Conservation (phyloP, 108 stramenopile genomes). For the Discostella stelligeroides region DNA sequence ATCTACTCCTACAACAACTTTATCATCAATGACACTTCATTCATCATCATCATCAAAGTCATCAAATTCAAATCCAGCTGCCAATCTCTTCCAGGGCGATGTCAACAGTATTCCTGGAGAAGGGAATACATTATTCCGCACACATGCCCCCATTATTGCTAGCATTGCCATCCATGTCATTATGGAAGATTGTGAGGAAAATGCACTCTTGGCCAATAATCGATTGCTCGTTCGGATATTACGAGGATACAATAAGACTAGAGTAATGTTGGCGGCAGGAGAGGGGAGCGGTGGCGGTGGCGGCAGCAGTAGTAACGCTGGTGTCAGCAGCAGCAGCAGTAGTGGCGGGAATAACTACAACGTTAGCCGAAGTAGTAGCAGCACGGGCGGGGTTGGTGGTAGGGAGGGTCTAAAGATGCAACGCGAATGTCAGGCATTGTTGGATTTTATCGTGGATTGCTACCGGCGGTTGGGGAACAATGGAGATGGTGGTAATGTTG, state of each 20-base stretch:
- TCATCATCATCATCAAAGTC: too few species aligned
- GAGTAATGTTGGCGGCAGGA: neutral
- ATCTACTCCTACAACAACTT: neutral
- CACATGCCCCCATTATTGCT: neutral
- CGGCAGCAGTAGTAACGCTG: neutral
- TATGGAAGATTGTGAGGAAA: conserved; percentile 4
- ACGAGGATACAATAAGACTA: conserved; percentile 2
- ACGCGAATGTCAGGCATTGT: conserved; percentile 23
- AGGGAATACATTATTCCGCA: neutral
- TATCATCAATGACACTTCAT: neutral
- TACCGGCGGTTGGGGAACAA: conserved; percentile 14
- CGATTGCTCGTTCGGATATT: conserved; percentile 9
- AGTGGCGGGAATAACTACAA: neutral
- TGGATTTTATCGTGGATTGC: conserved; percentile 28
- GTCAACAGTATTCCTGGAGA: neutral
- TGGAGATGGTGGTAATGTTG: conserved; percentile 3
- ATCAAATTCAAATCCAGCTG: too few species aligned
- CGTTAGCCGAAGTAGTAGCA: neutral
- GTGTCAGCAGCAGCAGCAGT: neutral
- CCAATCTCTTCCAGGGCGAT: neutral
- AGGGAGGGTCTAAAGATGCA: conserved; percentile 2
- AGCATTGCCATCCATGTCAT: conserved; percentile 11
- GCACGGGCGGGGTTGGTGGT: neutral
- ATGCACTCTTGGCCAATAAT: conserved; percentile 6
- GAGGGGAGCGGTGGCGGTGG: neutral